phyloP scores from a whole-genome alignment of 2,329 filamentous ascomycete species.

The Spiromastix sp. region DNA sequence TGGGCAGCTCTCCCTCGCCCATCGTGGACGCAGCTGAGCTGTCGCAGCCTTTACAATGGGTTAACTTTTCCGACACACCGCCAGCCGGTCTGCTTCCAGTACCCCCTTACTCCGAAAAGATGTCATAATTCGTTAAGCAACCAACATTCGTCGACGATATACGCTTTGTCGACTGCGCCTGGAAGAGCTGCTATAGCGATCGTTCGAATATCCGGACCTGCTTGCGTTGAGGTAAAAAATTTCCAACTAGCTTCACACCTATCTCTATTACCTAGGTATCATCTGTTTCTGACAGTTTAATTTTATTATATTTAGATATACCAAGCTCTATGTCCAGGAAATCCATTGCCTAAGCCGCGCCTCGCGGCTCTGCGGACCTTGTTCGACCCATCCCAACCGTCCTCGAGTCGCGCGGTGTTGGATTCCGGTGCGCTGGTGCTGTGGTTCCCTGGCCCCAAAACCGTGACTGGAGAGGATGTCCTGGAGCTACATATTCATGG shows the following conservation, averaged over 20 bases:
- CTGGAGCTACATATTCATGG: slow-evolving; percentile 94
- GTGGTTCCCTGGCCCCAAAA: slow-evolving; percentile 69
- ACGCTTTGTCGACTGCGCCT: slow-evolving; percentile 77
- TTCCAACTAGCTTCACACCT: neutral
- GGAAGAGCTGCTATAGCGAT: slow-evolving; percentile 86
- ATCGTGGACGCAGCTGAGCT: slow-evolving; percentile 13
- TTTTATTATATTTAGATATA: slow-evolving; percentile 45
- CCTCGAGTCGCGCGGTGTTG: slow-evolving; percentile 38
- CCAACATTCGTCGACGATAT: slow-evolving; percentile 54
- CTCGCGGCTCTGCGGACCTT: slow-evolving; percentile 65
- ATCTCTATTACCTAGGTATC: slow-evolving; percentile 1
- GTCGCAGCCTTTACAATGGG: no score
- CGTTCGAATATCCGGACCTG: slow-evolving; percentile 73
- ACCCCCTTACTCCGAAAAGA: slow-evolving; percentile 7
- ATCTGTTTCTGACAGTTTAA: neutral
- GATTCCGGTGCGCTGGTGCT: slow-evolving; percentile 74
- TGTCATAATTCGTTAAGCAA: slow-evolving; percentile 9
- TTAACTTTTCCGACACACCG: no score
- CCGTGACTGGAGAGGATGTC: slow-evolving; percentile 85
- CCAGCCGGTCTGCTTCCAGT: neutral
- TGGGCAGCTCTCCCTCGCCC: slow-evolving; percentile 19
- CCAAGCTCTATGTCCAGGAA: slow-evolving; percentile 48
- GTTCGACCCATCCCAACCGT: slow-evolving; percentile 44
- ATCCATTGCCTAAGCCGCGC: slow-evolving; percentile 46
- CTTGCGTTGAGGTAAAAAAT: slow-evolving; percentile 52